Evolutionary conservation across 2,329 filamentous ascomycete genomes (phyloP), one percentile per base, ranked within the genome.

Genomic region (Claviceps africana): DNA sequence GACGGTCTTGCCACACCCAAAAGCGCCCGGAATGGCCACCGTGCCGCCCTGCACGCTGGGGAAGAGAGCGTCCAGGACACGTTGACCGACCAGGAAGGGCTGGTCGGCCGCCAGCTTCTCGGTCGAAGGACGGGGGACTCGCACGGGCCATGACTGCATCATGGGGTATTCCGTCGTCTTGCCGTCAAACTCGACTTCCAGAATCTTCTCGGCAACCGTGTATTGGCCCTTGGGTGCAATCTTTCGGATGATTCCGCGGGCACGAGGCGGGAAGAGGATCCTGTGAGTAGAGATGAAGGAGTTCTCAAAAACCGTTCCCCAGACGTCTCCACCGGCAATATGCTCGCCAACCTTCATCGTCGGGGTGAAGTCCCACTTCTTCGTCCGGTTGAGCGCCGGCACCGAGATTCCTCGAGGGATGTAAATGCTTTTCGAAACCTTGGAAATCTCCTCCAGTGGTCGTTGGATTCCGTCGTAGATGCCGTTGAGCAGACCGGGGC

Each of bases 381-480:
- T 95, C 66, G 82, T 74, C 62, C 93, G 86, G 74, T 96, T 85
- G 65, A 98, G 80, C 46, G 90, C 85, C 50, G 91, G 88, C 35
- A 90, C 80, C 53, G 86, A 73, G 65, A 98, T 91, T 70, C 93
- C 93, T 61, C 93, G 88, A 63, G 93, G 93, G 58, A 98, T 98
- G 71, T 98, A 98, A 70, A 98, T 98, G 70, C 87, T 89, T 65
- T 88, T 75, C 50, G 89, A 82, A 48, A 79, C 71, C 42, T 84
- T 74, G 60, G 88, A 76, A 64, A 98, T 98, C 59, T 81, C 83
- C 72, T 85, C 85, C 62, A 98, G 83, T 49, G 93, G 93, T 66
- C 93, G 85, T 71, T 98, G 93, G 64, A 98, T 98, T 74, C 93
- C 93, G 69, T 98, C 93, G 77, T 97, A 98, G 70, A 98, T 98